Conservation (phyloP, 2,329 filamentous ascomycete species). For the Sarocladiaceae sp. region DNA sequence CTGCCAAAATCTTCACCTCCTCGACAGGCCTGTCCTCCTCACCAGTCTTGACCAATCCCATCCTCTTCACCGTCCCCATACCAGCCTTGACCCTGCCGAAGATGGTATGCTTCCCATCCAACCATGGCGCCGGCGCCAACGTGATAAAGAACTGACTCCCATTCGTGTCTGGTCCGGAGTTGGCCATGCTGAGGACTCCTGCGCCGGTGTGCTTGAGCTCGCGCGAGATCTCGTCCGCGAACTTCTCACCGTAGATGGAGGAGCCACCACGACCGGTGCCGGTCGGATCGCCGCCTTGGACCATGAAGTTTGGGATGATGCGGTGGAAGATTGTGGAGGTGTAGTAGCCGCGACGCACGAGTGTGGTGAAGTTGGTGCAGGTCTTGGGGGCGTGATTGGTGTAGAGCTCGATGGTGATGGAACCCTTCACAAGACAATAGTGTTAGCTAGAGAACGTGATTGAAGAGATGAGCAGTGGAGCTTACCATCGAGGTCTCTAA, state of each 20-base stretch:
- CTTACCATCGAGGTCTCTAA: slow-evolving; percentile 83
- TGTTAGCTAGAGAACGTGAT: neutral
- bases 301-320: slow-evolving; percentile 94
- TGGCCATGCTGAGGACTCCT: slow-evolving; percentile 94
- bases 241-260: slow-evolving; percentile 90
- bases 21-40: slow-evolving; percentile 76
- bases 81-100: slow-evolving; percentile 87
- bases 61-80: slow-evolving; percentile 76
- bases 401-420: slow-evolving; percentile 87
- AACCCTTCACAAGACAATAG: slow-evolving; percentile 52
- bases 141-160: slow-evolving; percentile 97
- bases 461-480: neutral
- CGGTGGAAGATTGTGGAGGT: slow-evolving; percentile 84
- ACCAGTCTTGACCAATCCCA: slow-evolving; percentile 84
- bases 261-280: slow-evolving; percentile 86
- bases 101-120: slow-evolving; percentile 96
- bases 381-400: slow-evolving; percentile 81
- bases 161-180: slow-evolving; percentile 88
- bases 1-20: slow-evolving; percentile 74
- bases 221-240: slow-evolving; percentile 83
- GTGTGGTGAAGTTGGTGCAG: slow-evolving; percentile 81
- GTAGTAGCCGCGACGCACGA: slow-evolving; percentile 83
- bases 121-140: slow-evolving; percentile 87
- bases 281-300: slow-evolving; percentile 91
- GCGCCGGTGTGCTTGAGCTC: slow-evolving; percentile 87